phyloP scores from a whole-genome alignment of 2,329 filamentous ascomycete genomes.

The Botrytis fragariae region DNA sequence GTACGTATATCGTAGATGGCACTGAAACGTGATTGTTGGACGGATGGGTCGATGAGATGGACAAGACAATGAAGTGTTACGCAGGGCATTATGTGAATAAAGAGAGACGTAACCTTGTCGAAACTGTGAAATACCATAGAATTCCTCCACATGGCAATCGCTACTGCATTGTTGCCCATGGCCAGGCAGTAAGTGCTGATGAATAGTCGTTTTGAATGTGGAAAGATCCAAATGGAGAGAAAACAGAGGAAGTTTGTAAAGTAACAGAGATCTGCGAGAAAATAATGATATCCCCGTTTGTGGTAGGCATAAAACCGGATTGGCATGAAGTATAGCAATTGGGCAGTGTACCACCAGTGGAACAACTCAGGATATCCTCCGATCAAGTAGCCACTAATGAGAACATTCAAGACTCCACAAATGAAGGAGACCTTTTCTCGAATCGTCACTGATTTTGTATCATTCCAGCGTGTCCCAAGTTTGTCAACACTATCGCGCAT shows the following conservation, averaged over 20 bases:
- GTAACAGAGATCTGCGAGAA: slow-evolving; percentile 95
- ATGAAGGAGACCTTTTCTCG: slow-evolving; percentile 97
- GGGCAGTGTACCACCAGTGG: slow-evolving; percentile 86
- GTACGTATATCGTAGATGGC: slow-evolving; percentile 80
- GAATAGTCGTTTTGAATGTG: slow-evolving; percentile 84
- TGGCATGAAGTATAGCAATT: slow-evolving; percentile 94
- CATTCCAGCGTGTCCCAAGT: slow-evolving; percentile 80
- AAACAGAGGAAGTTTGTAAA: slow-evolving; percentile 89
- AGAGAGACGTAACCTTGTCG: slow-evolving; percentile 95
- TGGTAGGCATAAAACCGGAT: slow-evolving; percentile 91
- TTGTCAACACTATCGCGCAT: slow-evolving; percentile 90
- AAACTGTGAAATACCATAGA: slow-evolving; percentile 97
- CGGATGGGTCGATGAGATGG: slow-evolving; percentile 68
- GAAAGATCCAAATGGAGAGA: slow-evolving; percentile 86
- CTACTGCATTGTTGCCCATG: slow-evolving; percentile 94
- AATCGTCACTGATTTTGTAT: slow-evolving; percentile 81
- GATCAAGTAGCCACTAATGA: slow-evolving; percentile 91
- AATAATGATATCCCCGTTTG: slow-evolving; percentile 91
- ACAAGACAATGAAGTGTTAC: slow-evolving; percentile 90
- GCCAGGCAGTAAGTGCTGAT: slow-evolving; percentile 89
- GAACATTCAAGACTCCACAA: slow-evolving; percentile 93
- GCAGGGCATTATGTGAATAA: slow-evolving; percentile 99
- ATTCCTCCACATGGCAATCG: slow-evolving; percentile 99
- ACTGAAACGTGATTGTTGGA: slow-evolving; percentile 71
- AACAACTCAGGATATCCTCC: slow-evolving; percentile 83